phyloP scores from a whole-genome alignment of 75 land plant species.

The Cunninghamia lanceolata region DNA sequence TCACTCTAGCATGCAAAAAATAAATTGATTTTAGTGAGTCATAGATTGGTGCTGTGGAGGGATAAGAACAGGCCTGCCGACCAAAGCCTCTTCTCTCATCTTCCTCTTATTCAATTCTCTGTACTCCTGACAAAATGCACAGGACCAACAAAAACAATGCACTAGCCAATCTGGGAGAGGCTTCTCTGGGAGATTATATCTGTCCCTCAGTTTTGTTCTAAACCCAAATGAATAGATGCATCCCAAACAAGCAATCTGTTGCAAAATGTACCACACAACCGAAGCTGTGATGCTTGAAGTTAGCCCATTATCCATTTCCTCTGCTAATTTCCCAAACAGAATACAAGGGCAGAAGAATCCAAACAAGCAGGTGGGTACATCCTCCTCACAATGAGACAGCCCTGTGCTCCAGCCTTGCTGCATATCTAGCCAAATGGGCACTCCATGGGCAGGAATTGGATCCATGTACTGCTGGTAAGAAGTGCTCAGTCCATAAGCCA shows the following conservation, averaged over 20 bases:
- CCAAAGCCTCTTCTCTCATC: conserved; percentile 13
- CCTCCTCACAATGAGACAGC: conserved; percentile 24
- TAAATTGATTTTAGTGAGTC: neutral
- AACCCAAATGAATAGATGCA: conserved; percentile 36
- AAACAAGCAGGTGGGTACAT: conserved; percentile 26
- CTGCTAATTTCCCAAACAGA: conserved; percentile 26
- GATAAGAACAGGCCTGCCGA: neutral
- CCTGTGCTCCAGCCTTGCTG: conserved; percentile 21
- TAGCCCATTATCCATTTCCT: conserved; percentile 23
- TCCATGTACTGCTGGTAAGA: conserved; percentile 11
- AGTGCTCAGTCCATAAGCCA: neutral
- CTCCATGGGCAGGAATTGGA: conserved; percentile 6
- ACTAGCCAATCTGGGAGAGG: conserved; percentile 28
- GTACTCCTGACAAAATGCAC: conserved; percentile 36
- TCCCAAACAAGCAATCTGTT: conserved; percentile 31
- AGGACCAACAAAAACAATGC: conserved; percentile 23
- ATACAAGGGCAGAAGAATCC: conserved; percentile 40
- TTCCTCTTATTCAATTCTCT: conserved; percentile 29
- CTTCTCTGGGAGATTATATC: conserved; percentile 20
- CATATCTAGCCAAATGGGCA: neutral
- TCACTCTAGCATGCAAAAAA: neutral
- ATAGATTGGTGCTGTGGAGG: conserved; percentile 17
- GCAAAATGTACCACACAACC: conserved; percentile 32
- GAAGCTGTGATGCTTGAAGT: conserved; percentile 30
- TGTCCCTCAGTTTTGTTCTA: conserved; percentile 30